phyloP scores from a whole-genome alignment of 2,329 filamentous ascomycete genomes.

The Diaporthe sp. region DNA sequence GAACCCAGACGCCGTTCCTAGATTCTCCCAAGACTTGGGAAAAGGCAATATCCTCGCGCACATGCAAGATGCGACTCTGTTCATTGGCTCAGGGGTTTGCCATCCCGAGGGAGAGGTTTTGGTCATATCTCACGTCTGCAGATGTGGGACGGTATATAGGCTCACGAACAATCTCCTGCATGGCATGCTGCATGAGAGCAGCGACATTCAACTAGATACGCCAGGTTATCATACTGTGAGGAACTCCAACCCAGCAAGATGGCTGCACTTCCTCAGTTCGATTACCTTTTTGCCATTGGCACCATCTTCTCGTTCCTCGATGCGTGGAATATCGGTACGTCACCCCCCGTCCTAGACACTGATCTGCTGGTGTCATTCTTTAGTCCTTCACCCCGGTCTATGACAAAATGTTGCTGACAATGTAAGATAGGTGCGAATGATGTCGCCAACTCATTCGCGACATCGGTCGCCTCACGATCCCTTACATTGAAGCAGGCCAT shows the following conservation, averaged over 20 bases:
- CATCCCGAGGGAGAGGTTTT: neutral
- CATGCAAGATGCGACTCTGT: neutral
- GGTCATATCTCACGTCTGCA: neutral
- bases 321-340: slow-evolving; percentile 71
- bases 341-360: neutral
- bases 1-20: neutral
- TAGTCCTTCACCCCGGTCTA: neutral
- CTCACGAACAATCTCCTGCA: neutral
- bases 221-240: neutral
- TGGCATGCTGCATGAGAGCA: neutral
- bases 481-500: slow-evolving; percentile 70
- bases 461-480: slow-evolving; percentile 76
- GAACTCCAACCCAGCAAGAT: neutral
- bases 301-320: slow-evolving; percentile 74
- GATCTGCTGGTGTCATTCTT: neutral
- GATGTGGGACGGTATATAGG: slow-evolving; percentile 2
- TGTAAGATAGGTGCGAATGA: slow-evolving; percentile 60
- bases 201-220: neutral
- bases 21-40: slow-evolving; percentile 1
- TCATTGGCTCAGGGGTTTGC: neutral
- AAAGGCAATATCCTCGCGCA: neutral
- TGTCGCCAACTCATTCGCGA: slow-evolving; percentile 83
- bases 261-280: slow-evolving; percentile 60
- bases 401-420: neutral
- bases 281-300: slow-evolving; percentile 73